Base-by-base conservation (phyloP, 2,329 filamentous ascomycete species). In the Sporothrix protearum region DNA sequence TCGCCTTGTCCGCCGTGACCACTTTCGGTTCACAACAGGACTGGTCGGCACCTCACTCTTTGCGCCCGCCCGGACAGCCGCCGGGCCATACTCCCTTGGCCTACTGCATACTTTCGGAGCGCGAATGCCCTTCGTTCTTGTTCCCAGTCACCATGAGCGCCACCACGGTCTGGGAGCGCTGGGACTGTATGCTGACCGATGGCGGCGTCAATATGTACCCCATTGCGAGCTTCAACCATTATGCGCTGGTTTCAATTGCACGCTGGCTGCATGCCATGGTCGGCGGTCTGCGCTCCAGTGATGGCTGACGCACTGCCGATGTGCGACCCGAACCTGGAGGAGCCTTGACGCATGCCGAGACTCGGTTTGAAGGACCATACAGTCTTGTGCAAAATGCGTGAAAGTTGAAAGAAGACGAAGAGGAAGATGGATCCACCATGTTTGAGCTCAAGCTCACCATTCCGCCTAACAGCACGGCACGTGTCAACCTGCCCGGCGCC, bases 171-270 rank as follows among this genome's bases (percentile, higher is more conserved):
- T 49, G 45, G 45, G 45, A 49, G 45, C 45, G 45, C 45, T 49
- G 45, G 12, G 45, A 49, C 71, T 78, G 77, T 49, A 77, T 82
- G 75, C 73, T 81, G 30, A 77, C 79, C 0, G 77, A 82, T 69
- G 80, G 80, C 0, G 75, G 68, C 1, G 76, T 82, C 66, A 82
- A 82, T 71, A 77, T 80, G 1, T 78, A 80, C 7, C 72, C 76
- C n/a, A 82, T 82, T 81, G 82, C 81, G 1, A 80, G 78, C 69
- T 80, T 81, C 74, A 81, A 83, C 74, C 81, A 83, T 74, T 83
- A 83, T 71, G 80, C 81, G 1, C 78, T 81, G 7, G 81, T 81
- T 3, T 33, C 69, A 2, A 61, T 71, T 9, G 33, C 42, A 0
- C 16, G 55, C 25, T 71, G 59, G 59, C 33, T 71, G 61, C 63